Base-by-base conservation (phyloP, 257 asterid species). In the Rhazya stricta region DNA sequence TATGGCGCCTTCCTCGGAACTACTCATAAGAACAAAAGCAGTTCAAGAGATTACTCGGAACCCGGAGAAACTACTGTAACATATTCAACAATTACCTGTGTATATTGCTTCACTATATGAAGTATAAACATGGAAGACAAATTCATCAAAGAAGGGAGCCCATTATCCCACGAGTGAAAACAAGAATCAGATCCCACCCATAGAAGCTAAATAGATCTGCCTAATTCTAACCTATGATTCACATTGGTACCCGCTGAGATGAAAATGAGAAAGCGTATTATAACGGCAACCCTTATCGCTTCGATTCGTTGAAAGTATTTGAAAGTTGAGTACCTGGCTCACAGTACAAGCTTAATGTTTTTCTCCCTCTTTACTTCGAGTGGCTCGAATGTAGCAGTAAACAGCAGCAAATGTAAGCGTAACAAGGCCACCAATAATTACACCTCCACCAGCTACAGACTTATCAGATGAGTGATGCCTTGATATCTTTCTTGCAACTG, bases 391-490 rank as follows among this genome's bases (percentile, higher is more conserved):
- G 76, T 91, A 91, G 83, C 94, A 89, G 69, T 80, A 91, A 75
- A 91, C 92, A 53, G 91, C 86, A 4, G 92, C 96, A 43, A 89
- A 86, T 75, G 81, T 75, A 78, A 84, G 93, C 75, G 96, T 87
- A 63, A 86, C 88, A 76, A 91, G 96, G 37, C 96, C 97, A 76
- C 96, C 97, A 67, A 91, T 78, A 21, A 91, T 89, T 57, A 91
- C 91, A 45, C 91, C 92, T 7, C 93, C 93, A 54, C 92, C 96
- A 1, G 91, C 92, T 46, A 78, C 90, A 0, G 92, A 88, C 69
- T 77, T 84, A 63, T 85, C 91, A 68, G 89, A 32, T 39, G 90
- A 84, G 73, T 78, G 91, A 77, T 85, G 92, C 62, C 79, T 79
- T 73, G 70, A 79, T 48, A 68, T 58, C 76, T 78, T 81, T 37